These are phyloP conservation scores for Raffaelea deltoideospora DNA, from an alignment of 2,329 filamentous ascomycete species.

Conservation along the genomic window DNA sequence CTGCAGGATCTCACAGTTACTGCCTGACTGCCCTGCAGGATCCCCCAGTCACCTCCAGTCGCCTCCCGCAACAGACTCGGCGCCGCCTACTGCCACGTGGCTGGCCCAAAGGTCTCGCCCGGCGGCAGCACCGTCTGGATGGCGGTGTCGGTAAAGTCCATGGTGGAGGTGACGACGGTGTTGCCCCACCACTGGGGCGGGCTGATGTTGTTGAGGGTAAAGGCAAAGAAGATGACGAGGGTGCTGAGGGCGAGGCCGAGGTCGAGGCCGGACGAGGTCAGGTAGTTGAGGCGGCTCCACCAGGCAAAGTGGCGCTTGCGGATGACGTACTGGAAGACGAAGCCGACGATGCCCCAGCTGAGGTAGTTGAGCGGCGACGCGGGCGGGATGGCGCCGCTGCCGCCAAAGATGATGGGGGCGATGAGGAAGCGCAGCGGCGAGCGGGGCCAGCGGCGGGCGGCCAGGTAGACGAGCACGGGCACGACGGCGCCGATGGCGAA, in stretches of 20 bases:
- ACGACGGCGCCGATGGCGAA: conserved; percentile 39
- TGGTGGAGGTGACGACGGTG: conserved; percentile 37
- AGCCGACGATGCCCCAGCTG: conserved; percentile 57
- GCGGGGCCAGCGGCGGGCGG: conserved; percentile 32
- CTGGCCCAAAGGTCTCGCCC: conserved; percentile 48
- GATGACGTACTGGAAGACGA: conserved; percentile 54
- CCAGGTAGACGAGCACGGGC: conserved; percentile 36
- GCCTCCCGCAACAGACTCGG: neutral
- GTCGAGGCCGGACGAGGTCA: conserved; percentile 55
- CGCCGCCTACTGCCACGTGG: conserved; percentile 25
- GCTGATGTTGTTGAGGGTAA: conserved; percentile 45
- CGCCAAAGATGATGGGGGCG: conserved; percentile 48
- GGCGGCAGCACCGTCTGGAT: conserved; percentile 35
- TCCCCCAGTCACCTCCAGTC: no score
- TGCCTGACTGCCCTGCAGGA: no score
- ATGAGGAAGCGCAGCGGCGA: conserved; percentile 38
- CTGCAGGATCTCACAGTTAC: no score
- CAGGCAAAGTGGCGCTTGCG: conserved; percentile 48
- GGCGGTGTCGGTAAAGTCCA: conserved; percentile 46
- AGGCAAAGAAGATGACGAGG: conserved; percentile 54
- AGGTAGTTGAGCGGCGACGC: conserved; percentile 63
- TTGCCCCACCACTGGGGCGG: conserved; percentile 61
- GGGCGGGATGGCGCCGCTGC: conserved; percentile 41
- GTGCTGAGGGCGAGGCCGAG: conserved; percentile 52
- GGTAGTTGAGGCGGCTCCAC: conserved; percentile 62